Percentiles rank a stretch among this genome's conserved stretches.
Evolutionary conservation across 441 rosid species (phyloP).

Genomic region (Euphorbia celastroides): DNA sequence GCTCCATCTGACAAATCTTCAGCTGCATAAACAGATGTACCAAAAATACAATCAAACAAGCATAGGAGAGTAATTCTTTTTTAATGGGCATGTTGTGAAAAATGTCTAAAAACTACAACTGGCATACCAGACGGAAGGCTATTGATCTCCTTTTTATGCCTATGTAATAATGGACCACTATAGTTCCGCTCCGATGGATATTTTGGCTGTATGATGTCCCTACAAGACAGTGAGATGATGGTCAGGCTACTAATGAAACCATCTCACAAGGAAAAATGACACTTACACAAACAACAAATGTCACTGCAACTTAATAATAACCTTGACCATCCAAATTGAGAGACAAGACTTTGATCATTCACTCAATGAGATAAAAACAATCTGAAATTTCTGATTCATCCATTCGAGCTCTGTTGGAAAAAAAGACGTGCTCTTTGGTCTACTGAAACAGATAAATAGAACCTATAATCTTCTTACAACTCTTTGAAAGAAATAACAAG

Average conservation of each 20-base stretch:
- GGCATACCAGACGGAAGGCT: conserved; percentile 46
- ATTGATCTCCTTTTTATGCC: conserved; percentile 64
- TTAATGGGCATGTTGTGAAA: not conserved
- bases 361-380: not conserved
- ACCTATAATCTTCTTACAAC: not conserved
- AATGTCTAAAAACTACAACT: conserved; percentile 5
- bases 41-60: not conserved
- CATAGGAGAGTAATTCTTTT: conserved; percentile 8
- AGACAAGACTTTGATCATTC: not conserved
- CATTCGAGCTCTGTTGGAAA: not conserved
- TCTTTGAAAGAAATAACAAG: not conserved
- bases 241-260: conserved; percentile 9
- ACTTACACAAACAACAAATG: not conserved
- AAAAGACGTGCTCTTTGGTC: not conserved
- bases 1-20: conserved; percentile 79
- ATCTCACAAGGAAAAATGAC: not conserved
- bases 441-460: not conserved
- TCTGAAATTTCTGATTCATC: not conserved
- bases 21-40: conserved; percentile 28
- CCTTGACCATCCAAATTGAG: not conserved
- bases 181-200: conserved; percentile 61
- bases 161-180: conserved; percentile 67
- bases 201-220: conserved; percentile 67
- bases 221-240: conserved; percentile 26
- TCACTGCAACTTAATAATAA: not conserved